Base-by-base conservation (phyloP, 2,329 filamentous ascomycete genomes). In the Metarhizium sp. region DNA sequence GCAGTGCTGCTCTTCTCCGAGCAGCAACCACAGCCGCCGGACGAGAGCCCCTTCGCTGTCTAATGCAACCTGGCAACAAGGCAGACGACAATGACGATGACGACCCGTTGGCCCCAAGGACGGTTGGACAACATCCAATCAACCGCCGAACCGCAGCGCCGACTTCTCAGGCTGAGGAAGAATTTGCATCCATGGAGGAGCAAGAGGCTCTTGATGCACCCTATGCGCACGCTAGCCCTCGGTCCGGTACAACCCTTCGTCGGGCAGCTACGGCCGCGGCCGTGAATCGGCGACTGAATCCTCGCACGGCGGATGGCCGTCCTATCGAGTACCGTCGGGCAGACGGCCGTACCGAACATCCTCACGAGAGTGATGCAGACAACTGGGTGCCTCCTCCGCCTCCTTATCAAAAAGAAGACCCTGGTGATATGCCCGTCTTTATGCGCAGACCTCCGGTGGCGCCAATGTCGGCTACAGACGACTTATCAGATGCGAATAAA, bases 351-450 rank as follows among this genome's bases (percentile, higher is more conserved):
- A 76, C 81, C 46, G 86, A 92, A 63, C 79, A 90, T 61, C 89
- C 89, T 4, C 88, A 94, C 67, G 89, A 94, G 69, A 92, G 88
- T 59, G 89, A 94, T 66, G 88, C 89, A 4, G 90, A 94, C 63
- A 90, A 92, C 62, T 95, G 90, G 90, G 87, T 91, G 4, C 88
- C 89, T 5, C 90, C 90, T 5, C 90, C 90, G 8, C 90, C 90
- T 3, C 88, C 88, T 1, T 95, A 95, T 63, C 82, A 84, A 45
- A 80, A 82, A 54, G 84, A 87, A 0, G 80, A 82, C 50, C 80
- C 80, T 0, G 75, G 74, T 10, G 79, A 82, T 61, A 59, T 81
- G 55, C 80, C 81, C 1, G 76, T 72, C 2, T 84, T 84, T 58
- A 60, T 84, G 59, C 78, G 80, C 34, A 76, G 80, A 53, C 70